A percentile compares a stretch with the other conserved stretches of the same genome.
phyloP scores from a whole-genome alignment of 2,329 filamentous ascomycete genomes.

The Paracoccidioides lutzii region DNA sequence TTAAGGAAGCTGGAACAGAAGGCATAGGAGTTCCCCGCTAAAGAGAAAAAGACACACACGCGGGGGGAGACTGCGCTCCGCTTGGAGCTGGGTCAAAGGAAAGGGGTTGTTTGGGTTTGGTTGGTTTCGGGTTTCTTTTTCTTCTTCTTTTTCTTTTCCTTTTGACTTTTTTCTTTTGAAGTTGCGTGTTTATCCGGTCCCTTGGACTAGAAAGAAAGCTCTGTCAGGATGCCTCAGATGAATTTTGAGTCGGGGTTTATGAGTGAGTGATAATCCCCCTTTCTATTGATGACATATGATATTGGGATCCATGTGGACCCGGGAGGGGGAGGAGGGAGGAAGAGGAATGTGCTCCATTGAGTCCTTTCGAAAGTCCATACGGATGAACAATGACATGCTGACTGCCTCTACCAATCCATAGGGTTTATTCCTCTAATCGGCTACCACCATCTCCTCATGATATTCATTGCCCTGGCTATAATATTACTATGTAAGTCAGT shows the following conservation, averaged over 20 bases:
- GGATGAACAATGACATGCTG: background rate
- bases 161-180: no score
- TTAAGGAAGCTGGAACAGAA: no score
- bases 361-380: no score
- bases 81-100: no score
- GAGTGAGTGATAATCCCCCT: constrained; percentile 16
- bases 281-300: background rate
- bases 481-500: constrained; percentile 77
- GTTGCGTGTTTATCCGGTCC: background rate
- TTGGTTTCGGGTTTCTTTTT: no score
- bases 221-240: constrained; percentile 13
- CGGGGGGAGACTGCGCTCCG: no score
- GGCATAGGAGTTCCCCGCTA: no score
- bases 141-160: no score
- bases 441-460: constrained; percentile 87
- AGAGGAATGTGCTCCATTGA: background rate
- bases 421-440: constrained; percentile 50
- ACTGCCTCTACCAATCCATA: constrained; percentile 14
- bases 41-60: no score
- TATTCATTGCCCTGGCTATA: constrained; percentile 83
- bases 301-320: background rate
- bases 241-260: constrained; percentile 19
- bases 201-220: background rate
- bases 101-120: no score
- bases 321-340: background rate